Base-by-base conservation (phyloP, 1,284 basidiomycete species). In the Gomphus bonarii region DNA sequence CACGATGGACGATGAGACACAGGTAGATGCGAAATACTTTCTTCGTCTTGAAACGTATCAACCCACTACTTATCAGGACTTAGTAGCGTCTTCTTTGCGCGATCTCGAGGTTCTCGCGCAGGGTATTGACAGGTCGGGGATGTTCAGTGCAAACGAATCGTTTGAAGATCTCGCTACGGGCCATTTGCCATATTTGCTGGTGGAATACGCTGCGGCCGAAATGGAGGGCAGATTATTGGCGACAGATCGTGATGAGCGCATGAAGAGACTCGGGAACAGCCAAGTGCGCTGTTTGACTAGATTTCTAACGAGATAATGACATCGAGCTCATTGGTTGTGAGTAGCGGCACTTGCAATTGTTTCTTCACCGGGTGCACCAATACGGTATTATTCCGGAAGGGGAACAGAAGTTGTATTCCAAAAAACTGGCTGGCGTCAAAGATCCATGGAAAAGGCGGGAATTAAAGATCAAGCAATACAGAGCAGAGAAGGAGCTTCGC, bases 71-170 rank as follows among this genome's bases (percentile, higher is more conserved):
- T 36, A 18, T 57, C 60, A 90, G 87, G 75, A 81, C 62, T 67
- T 88, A 59, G 68, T 88, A 40, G 72, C 73, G 54, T 74, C 77
- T 49, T 73, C 79, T 25, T 65, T 83, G 44, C 66, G 67, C 9
- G 81, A 87, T 69, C 71, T 88, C 22, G 69, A 70, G 28, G 69
- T 70, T 36, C 66, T 87, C 33, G 69, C 74, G 54, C 69, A 73
- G 30, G 76, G 78, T 10, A 73, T 88, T 52, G 62, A 73, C 25
- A 73, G 72, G 50, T 74, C 95, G 25, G 81, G 82, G 0, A 72
- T 97, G 20, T 94, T 95, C 70, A 93, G 90, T 57, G 75, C 85
- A 8, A 97, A 97, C 66, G 94, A 97, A 67, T 75, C 74, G 0
- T 70, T 91, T 22, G 88, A 93, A 50, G 94, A 97, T 69, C 80